Percentiles rank a stretch among this genome's conserved stretches.
Evolutionary conservation across 2,329 filamentous ascomycete genomes (phyloP).

Genomic region (Aspergillus fischeri): DNA sequence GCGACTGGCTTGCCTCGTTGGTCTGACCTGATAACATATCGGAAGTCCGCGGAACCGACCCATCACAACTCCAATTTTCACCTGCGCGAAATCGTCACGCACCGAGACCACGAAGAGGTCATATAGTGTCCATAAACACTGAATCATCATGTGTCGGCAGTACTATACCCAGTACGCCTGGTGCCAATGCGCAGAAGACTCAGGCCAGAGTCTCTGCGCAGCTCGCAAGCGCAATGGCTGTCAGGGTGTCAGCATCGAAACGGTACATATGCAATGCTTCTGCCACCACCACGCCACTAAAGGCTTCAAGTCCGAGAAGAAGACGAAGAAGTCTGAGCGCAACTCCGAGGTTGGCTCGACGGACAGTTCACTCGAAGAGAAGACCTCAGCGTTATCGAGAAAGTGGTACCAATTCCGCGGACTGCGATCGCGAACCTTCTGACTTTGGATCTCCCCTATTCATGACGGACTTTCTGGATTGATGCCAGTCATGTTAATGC

Average conservation of each 20-base stretch:
- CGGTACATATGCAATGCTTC: conserved; percentile 38
- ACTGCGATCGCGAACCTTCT: conserved; percentile 20
- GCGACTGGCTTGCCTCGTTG: background rate
- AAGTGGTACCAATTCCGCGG: conserved; percentile 30
- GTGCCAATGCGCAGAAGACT: conserved; percentile 37
- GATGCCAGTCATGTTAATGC: background rate
- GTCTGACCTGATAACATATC: background rate
- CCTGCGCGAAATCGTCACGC: background rate
- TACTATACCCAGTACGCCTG: conserved; percentile 35
- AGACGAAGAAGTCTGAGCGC: conserved; percentile 20
- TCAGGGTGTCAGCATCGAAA: conserved; percentile 29
- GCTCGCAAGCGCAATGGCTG: conserved; percentile 25
- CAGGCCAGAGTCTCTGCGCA: conserved; percentile 28
- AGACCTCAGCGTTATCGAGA: conserved; percentile 19
- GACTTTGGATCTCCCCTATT: background rate
- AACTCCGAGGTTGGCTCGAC: background rate
- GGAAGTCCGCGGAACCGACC: background rate
- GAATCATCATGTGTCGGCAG: conserved; percentile 33
- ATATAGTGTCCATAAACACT: background rate
- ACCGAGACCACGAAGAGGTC: background rate
- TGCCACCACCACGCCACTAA: conserved; percentile 33
- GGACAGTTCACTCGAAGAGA: conserved; percentile 20
- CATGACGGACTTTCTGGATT: background rate
- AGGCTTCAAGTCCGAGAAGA: conserved; percentile 29
- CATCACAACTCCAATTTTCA: background rate